Percentiles rank a stretch among this genome's conserved stretches.
Evolutionary conservation across 495 filamentous ascomycete species (phyloP).

Genomic region (Evernia prunastri): DNA sequence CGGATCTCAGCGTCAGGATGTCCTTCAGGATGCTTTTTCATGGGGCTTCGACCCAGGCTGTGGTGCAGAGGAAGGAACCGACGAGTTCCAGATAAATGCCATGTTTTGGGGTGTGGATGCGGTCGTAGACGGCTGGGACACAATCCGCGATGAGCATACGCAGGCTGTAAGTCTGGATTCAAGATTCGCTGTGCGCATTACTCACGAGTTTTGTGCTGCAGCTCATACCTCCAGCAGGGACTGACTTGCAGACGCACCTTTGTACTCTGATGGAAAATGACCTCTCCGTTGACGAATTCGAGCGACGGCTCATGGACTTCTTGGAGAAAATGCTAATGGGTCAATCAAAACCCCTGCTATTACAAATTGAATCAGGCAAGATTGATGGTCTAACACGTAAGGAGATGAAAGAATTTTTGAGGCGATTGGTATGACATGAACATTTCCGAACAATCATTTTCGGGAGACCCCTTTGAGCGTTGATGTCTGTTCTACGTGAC

Average conservation of each 20-base stretch:
- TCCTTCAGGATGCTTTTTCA: slow-evolving; percentile 27
- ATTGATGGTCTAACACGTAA: slow-evolving; percentile 32
- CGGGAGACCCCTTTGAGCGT: slow-evolving; percentile 8
- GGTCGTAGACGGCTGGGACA: slow-evolving; percentile 19
- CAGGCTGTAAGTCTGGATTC: slow-evolving; percentile 18
- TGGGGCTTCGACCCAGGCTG: slow-evolving; percentile 31
- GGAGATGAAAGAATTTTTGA: slow-evolving; percentile 36
- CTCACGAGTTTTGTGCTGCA: slow-evolving; percentile 10
- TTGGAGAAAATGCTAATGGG: slow-evolving; percentile 34
- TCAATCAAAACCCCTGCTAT: slow-evolving; percentile 37
- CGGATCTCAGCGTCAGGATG: slow-evolving; percentile 25
- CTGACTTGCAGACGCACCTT: slow-evolving; percentile 16
- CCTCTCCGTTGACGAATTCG: slow-evolving; percentile 25
- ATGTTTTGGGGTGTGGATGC: slow-evolving; percentile 26
- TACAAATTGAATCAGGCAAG: slow-evolving; percentile 42
- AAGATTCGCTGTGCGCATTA: background rate
- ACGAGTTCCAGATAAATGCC: slow-evolving; percentile 24
- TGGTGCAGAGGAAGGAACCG: slow-evolving; percentile 23
- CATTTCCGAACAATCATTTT: slow-evolving; percentile 5
- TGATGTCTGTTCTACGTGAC: background rate
- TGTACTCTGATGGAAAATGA: slow-evolving; percentile 5
- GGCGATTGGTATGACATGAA: slow-evolving; percentile 30
- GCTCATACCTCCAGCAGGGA: slow-evolving; percentile 21
- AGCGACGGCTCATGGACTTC: slow-evolving; percentile 28
- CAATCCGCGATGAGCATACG: slow-evolving; percentile 22